These are phyloP conservation scores for Globisporangium nunn DNA, from an alignment of 352 stramenopile genomes.

Conservation along the genomic window DNA sequence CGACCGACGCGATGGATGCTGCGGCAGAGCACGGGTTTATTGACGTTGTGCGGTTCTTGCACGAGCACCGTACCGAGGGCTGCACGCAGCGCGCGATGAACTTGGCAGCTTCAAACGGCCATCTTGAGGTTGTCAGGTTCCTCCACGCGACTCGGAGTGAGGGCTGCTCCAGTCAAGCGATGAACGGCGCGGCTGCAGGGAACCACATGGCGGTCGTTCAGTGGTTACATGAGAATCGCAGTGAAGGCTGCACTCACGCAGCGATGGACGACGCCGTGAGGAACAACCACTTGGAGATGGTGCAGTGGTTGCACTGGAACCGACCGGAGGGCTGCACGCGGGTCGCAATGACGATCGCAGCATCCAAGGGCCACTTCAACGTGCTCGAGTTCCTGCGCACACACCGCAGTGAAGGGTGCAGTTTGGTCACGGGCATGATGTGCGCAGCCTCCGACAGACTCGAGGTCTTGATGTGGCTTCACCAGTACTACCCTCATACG, in stretches of 20 bases:
- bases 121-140: conserved; percentile 4
- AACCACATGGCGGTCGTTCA: neutral
- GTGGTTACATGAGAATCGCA: neutral
- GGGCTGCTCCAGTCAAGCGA: neutral
- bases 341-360: conserved; percentile 9
- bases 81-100: conserved; percentile 4
- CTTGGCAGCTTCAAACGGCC: neutral
- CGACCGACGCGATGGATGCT: conserved; percentile 3
- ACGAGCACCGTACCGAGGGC: neutral
- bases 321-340: conserved; percentile 4
- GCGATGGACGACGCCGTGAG: conserved; percentile 5
- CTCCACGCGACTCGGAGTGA: neutral
- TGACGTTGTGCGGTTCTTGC: conserved; percentile 5
- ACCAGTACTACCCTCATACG: neutral
- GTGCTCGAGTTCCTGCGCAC: conserved; percentile 10
- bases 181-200: neutral
- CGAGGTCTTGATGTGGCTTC: conserved; percentile 3
- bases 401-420: conserved; percentile 11
- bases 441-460: conserved; percentile 3
- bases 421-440: neutral
- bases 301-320: conserved; percentile 7
- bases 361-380: neutral
- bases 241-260: neutral
- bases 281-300: conserved; percentile 2
- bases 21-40: conserved; percentile 1